A percentile compares a stretch with the other conserved stretches of the same genome.
Evolutionary conservation across 1,139 yeast species (phyloP).

Genomic region (Wickerhamomyces sp.): DNA sequence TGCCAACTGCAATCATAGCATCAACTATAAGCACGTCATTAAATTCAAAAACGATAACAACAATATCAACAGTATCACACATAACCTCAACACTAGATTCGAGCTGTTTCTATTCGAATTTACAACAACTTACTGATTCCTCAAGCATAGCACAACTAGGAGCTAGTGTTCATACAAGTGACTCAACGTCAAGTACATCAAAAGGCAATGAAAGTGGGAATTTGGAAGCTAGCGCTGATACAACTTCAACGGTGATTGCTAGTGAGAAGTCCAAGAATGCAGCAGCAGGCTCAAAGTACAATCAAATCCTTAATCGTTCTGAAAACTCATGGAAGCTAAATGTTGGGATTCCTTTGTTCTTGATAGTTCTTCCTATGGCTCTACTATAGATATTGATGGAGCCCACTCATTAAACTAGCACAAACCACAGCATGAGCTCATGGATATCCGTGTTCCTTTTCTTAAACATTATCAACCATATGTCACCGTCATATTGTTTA

Average conservation of each 20-base stretch:
- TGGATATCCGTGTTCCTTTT: no score
- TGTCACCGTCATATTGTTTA: no score
- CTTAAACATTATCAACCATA: no score
- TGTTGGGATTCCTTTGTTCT: conserved; percentile 11
- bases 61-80: neutral
- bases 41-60: neutral
- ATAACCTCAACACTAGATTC: conserved; percentile 3
- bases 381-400: conserved; percentile 1
- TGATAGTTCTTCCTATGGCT: conserved; percentile 9
- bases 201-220: no score
- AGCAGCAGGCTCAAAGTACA: no score
- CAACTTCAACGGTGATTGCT: neutral
- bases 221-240: conserved; percentile 1
- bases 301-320: no score
- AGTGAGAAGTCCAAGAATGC: no score
- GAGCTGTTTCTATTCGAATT: conserved; percentile 19
- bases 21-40: conserved; percentile 1
- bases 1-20: conserved; percentile 12
- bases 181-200: neutral
- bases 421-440: no score
- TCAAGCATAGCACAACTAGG: conserved; percentile 12
- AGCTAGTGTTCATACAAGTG: conserved; percentile 8
- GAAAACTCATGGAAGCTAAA: conserved; percentile 10
- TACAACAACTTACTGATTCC: conserved; percentile 19
- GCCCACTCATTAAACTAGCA: no score